These are phyloP conservation scores for Solanum piurae DNA, from an alignment of 257 asterid species.

Conservation along the genomic window DNA sequence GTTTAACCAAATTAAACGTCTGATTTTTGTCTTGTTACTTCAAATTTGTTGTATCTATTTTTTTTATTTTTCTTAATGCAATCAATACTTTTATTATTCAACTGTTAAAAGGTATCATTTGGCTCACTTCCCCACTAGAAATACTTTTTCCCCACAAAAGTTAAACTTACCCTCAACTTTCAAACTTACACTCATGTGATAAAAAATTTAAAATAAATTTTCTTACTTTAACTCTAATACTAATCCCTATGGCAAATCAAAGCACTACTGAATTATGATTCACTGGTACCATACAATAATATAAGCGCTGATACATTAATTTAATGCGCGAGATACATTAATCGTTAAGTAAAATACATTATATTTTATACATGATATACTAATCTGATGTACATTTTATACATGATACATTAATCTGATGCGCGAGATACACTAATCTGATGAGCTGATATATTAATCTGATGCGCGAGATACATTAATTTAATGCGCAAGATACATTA, in stretches of 20 bases:
- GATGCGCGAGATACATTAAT: too few relatives aligned
- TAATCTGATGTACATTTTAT: too few relatives aligned
- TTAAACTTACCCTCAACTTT: neutral
- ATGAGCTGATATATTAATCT: too few relatives aligned
- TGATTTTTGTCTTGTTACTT: neutral
- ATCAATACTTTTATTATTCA: neutral
- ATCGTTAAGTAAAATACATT: too few relatives aligned
- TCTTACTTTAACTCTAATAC: neutral
- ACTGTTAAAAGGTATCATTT: neutral
- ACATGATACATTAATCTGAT: too few relatives aligned
- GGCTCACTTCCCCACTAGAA: neutral
- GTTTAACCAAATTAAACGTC: neutral
- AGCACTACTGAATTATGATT: neutral
- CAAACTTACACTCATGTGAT: neutral
- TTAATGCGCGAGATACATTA: too few relatives aligned
- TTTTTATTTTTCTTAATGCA: neutral
- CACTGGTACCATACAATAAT: neutral
- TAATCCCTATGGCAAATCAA: neutral
- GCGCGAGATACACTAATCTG: too few relatives aligned
- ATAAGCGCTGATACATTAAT: too few relatives aligned
- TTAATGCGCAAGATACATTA: too few relatives aligned
- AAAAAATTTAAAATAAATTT: too few relatives aligned
- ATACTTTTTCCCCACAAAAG: neutral
- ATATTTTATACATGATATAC: too few relatives aligned
- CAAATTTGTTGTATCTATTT: neutral